A percentile compares a stretch with the other conserved stretches of the same genome.
phyloP scores from a whole-genome alignment of 73 alveolate genomes.

The Breviolum minutum region DNA sequence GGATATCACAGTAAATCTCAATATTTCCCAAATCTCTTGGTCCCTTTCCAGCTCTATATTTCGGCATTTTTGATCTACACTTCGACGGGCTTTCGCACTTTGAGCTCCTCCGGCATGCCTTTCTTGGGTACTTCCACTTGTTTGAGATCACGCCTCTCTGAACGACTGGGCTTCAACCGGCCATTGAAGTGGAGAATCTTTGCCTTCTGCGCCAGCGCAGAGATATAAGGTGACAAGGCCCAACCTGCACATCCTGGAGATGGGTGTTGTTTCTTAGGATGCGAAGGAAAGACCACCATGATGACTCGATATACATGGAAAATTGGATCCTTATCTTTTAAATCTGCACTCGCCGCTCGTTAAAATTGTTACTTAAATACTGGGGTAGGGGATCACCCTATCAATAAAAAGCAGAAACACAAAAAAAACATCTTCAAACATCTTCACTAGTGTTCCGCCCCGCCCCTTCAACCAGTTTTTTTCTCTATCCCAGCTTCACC shows the following conservation, averaged over 20 bases:
- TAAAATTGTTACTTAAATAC: no score
- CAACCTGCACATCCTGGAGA: slow-evolving; percentile 76
- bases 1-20: no score
- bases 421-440: no score
- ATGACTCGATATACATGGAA: neutral
- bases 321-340: neutral
- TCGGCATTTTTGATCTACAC: no score
- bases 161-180: slow-evolving; percentile 67
- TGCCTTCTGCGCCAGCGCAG: slow-evolving; percentile 82
- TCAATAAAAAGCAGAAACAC: no score
- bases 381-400: no score
- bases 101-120: neutral
- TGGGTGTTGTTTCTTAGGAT: neutral
- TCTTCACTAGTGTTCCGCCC: no score
- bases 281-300: neutral
- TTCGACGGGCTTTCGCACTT: no score
- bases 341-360: neutral
- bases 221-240: slow-evolving; percentile 87
- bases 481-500: no score
- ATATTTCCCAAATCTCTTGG: no score
- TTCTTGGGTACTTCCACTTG: slow-evolving; percentile 12
- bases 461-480: no score
- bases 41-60: no score
- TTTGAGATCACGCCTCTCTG: slow-evolving; percentile 17
- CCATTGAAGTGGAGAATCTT: slow-evolving; percentile 92